These are phyloP conservation scores for Stephania cephalantha DNA, from an alignment of 164 flowering plant genomes.

Conservation along the genomic window DNA sequence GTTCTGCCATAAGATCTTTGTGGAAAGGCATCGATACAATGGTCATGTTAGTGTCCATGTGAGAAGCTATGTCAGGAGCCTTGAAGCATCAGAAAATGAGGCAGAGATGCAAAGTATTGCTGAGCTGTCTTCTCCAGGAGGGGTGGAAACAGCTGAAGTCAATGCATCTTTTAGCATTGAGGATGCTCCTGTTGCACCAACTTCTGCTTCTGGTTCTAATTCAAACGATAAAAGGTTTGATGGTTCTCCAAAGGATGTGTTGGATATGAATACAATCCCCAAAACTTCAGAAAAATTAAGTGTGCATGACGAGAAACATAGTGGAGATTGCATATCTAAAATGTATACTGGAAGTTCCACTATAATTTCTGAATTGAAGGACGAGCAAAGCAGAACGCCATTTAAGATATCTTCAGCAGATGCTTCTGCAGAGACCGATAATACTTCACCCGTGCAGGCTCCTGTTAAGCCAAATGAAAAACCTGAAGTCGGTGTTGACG, in stretches of 20 bases:
- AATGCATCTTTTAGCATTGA: background rate
- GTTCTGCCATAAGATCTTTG: slow-evolving; percentile 68
- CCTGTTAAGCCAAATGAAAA: background rate
- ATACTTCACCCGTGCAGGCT: no score
- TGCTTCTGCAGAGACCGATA: no score
- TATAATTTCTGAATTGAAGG: background rate
- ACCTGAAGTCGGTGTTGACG: no score
- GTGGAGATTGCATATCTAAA: slow-evolving; percentile 6
- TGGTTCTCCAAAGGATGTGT: no score
- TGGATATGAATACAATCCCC: no score
- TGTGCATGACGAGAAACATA: background rate
- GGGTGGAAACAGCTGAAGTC: background rate
- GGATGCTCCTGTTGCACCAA: background rate
- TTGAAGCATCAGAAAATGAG: no score
- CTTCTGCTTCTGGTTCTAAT: no score
- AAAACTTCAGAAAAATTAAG: slow-evolving; percentile 10
- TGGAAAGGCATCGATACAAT: slow-evolving; percentile 62
- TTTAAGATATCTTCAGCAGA: background rate
- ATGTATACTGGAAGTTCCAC: slow-evolving; percentile 3
- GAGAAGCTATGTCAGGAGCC: no score
- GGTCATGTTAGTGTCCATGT: slow-evolving; percentile 26
- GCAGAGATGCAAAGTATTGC: slow-evolving; percentile 6
- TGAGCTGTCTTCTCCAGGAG: slow-evolving; percentile 27
- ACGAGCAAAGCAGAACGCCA: background rate
- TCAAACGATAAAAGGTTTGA: no score